Base-by-base conservation (phyloP, 257 asterid genomes). In the Paulownia fortunei region DNA sequence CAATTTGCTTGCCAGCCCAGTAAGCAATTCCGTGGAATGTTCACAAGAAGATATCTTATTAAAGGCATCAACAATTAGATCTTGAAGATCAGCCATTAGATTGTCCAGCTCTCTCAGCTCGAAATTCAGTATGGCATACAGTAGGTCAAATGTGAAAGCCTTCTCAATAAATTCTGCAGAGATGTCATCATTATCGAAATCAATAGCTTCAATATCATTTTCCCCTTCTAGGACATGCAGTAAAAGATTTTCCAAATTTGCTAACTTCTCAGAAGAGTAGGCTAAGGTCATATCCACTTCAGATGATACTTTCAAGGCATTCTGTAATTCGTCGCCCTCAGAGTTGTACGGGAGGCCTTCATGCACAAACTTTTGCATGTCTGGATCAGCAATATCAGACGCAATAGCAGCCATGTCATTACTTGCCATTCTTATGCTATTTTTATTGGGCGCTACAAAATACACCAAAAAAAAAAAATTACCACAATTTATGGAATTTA, bases 101-200 rank as follows among this genome's bases (percentile, higher is more conserved):
- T 76, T 72, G 67, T 93, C 92, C 75, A 93, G 74, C 76, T 84
- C 98, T 64, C 84, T 84, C 76, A 91, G 83, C 91, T 93, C 97
- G 11, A 88, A 82, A 80, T 72, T 87, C 61, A 90, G 84, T 72
- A 93, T 65, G 24, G 89, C 80, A 74, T 54, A 82, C 62, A 95
- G 85, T 42, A 90, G 87, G 82, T 90, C 92, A 60, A 87, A 80
- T 34, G 91, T 85, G 80, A 87, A 81, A 34, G 91, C 87, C 86
- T 86, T 93, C 67, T 89, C 92, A n/a, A 88, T 44, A 3, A 86
- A 80, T 10, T 93, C 97, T 0, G 70, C 78, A 3, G 97, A 85
- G 74, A 90, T 80, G 63, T 76, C 79, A 42, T 89, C 94, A 46
- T 86, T 80, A 52, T 87, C 93, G 4, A 85, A 72, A 51, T 78